Conservation (phyloP, 2,329 filamentous ascomycete species). For the Neonectria faginata region DNA sequence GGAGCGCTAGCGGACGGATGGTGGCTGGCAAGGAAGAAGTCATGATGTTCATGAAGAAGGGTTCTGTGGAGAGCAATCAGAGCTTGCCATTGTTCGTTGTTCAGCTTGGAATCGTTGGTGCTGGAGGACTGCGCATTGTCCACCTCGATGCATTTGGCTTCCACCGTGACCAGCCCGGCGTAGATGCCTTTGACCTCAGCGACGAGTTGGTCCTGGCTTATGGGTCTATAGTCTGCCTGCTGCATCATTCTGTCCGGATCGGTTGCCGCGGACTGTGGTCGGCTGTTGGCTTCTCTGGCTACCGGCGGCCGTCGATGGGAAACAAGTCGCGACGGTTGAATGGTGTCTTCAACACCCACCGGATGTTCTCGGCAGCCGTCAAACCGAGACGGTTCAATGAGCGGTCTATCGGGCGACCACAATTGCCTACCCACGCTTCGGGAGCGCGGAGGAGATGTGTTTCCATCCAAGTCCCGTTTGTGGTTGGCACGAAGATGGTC, state of each 20-base stretch:
- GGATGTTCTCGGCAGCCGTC: too few species aligned
- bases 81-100: slow-evolving; percentile 83
- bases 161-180: slow-evolving; percentile 84
- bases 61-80: slow-evolving; percentile 86
- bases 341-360: too few species aligned
- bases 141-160: slow-evolving; percentile 87
- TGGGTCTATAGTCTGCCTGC: slow-evolving; percentile 66
- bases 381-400: too few species aligned
- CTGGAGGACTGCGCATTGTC: slow-evolving; percentile 70
- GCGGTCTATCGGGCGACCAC: too few species aligned
- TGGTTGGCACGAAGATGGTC: slow-evolving; percentile 7
- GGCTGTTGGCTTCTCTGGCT: too few species aligned
- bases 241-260: slow-evolving; percentile 22
- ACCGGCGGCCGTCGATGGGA: too few species aligned
- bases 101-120: slow-evolving; percentile 58
- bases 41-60: slow-evolving; percentile 83
- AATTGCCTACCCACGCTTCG: too few species aligned
- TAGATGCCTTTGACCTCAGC: slow-evolving; percentile 88
- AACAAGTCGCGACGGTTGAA: too few species aligned
- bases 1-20: slow-evolving; percentile 81
- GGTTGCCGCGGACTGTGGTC: background rate
- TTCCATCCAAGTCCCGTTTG: background rate
- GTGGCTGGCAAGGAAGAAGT: slow-evolving; percentile 88
- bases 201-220: slow-evolving; percentile 81
- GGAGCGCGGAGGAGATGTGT: too few species aligned